Evolutionary conservation across 768 basidiomycete genomes (phyloP), one percentile per base, ranked within the genome.

Genomic region (Suillus lakei): DNA sequence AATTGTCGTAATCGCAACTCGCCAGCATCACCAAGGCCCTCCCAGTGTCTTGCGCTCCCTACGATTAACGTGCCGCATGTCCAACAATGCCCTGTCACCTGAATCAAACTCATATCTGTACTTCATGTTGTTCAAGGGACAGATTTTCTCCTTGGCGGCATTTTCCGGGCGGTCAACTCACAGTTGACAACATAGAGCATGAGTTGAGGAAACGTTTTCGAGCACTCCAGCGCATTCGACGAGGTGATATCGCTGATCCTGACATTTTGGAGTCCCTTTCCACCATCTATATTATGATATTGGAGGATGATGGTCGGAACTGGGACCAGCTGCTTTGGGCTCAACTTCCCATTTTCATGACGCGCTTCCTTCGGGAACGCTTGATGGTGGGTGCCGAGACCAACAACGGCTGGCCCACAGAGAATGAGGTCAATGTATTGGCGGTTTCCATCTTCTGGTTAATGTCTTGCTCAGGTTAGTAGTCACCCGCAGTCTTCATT

Each of bases 211-310:
- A 80, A 30, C 81, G 88, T 1, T 82, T 80, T 64, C 64, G 62
- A 2, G 82, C 82, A 0, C 77, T 87, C n/a, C 78, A 82, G 16
- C 71, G 81, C 60, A 79, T 88, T 72, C 81, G 80, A 26, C 68
- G 66, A n/a, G 75, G 76, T 4, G 71, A 74, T 3, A 63, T 83
- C 34, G 73, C 80, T 67, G 70, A 80, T 64, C 74, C 79, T 34
- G 62, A 68, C 18, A 71, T 86, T 10, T 77, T 74, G 0, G 81
- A 85, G 64, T 82, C 81, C 13, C 72, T 90, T 36, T 85, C 85
- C 77, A 81, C 81, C 0, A 81, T 85, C 60, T 88, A 85, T 70
- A 71, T 84, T 41, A 88, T 90, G 85, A 75, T 88, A 48, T 80
- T 87, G 38, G 87, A 89, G 66, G 82, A 86, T 32, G 83, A 81